phyloP scores from a whole-genome alignment of 106 monocot genomes.

The Acanthochlamys bracteata region DNA sequence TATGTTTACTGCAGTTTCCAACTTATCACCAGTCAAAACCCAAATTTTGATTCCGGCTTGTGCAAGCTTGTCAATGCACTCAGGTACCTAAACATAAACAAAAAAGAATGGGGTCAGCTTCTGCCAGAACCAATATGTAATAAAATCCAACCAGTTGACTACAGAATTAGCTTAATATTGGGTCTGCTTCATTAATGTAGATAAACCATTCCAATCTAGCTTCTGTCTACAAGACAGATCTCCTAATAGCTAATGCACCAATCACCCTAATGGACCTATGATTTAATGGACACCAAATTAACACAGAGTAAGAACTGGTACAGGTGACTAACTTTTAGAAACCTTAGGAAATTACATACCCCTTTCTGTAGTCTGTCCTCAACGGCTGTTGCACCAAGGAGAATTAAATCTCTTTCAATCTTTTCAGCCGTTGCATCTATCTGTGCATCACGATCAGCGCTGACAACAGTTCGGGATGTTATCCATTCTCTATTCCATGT shows the following conservation, averaged over 20 bases:
- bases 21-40: slow-evolving; percentile 96
- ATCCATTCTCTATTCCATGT: slow-evolving; percentile 47
- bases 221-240: too few species aligned
- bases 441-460: slow-evolving; percentile 76
- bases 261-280: too few species aligned
- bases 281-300: too few species aligned
- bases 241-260: too few species aligned
- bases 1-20: slow-evolving; percentile 98
- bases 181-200: neutral
- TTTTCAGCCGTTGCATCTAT: slow-evolving; percentile 66
- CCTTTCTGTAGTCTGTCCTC: slow-evolving; percentile 96
- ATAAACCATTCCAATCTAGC: too few species aligned
- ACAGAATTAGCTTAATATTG: too few species aligned
- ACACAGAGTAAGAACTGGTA: too few species aligned
- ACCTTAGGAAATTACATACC: too few species aligned
- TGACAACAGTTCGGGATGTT: slow-evolving; percentile 72
- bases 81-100: slow-evolving; percentile 66
- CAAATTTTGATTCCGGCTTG: slow-evolving; percentile 97
- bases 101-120: too few species aligned
- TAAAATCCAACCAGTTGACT: too few species aligned
- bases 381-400: slow-evolving; percentile 94
- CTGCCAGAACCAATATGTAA: too few species aligned
- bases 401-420: slow-evolving; percentile 75
- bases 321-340: too few species aligned
- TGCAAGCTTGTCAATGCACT: slow-evolving; percentile 93